Evolutionary conservation across 495 filamentous ascomycete genomes (phyloP).

Genomic region (Penicillium paxilli): DNA sequence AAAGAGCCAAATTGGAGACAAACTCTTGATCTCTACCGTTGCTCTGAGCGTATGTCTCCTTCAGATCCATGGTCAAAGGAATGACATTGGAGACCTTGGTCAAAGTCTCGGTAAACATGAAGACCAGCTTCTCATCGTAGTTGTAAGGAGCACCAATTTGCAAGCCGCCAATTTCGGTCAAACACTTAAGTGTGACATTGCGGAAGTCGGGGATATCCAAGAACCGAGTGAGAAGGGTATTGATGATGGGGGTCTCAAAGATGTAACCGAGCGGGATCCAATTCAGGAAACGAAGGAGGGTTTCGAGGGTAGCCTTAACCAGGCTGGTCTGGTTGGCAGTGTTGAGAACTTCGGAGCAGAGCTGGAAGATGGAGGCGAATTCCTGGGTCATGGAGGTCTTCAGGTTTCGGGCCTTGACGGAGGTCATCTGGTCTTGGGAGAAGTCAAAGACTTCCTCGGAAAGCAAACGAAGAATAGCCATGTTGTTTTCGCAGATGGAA

Average conservation of each 20-base stretch:
- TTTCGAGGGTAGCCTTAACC: conserved; percentile 92
- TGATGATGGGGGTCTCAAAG: conserved; percentile 95
- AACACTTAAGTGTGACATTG: conserved; percentile 92
- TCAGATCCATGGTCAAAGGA: conserved; percentile 83
- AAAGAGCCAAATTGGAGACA: conserved; percentile 92
- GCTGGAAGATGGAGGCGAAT: conserved; percentile 94
- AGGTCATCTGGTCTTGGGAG: conserved; percentile 98
- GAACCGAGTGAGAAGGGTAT: conserved; percentile 87
- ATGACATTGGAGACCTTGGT: conserved; percentile 88
- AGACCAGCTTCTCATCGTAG: conserved; percentile 90
- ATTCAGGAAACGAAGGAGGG: conserved; percentile 91
- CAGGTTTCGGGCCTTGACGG: conserved; percentile 88
- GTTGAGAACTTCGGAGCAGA: conserved; percentile 90
- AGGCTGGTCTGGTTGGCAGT: conserved; percentile 85
- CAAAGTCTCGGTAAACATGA: conserved; percentile 96
- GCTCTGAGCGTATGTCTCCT: conserved; percentile 82
- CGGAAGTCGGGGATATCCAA: conserved; percentile 89
- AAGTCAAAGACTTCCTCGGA: conserved; percentile 99
- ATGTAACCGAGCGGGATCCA: conserved; percentile 99
- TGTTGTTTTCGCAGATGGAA: conserved; percentile 99
- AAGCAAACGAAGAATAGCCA: conserved; percentile 92
- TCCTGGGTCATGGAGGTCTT: conserved; percentile 98
- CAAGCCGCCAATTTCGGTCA: conserved; percentile 95
- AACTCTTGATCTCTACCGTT: conserved; percentile 96
- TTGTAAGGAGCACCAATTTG: conserved; percentile 74